A percentile compares a stretch with the other conserved stretches of the same genome.
Conservation (phyloP, 768 basidiomycete species). For the Melanogaster broomeanus region DNA sequence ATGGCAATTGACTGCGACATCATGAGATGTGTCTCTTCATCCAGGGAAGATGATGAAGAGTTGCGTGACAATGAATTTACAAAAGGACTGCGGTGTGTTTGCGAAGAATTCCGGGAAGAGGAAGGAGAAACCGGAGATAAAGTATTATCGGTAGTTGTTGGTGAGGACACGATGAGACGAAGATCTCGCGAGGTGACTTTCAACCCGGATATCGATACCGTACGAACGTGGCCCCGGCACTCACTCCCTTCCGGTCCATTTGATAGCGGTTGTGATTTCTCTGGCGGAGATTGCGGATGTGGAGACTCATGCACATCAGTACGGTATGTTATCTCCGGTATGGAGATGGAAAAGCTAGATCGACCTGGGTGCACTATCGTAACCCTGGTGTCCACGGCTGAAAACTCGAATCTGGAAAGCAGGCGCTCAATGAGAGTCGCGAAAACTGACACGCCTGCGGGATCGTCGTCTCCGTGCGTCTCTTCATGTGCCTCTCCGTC, state of each 20-base stretch:
- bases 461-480: conserved; percentile 50
- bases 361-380: conserved; percentile 67
- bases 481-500: conserved; percentile 37
- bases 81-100: conserved; percentile 1
- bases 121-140: conserved; percentile 28
- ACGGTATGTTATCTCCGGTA: conserved; percentile 60
- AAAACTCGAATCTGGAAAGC: conserved; percentile 77
- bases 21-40: conserved; percentile 61
- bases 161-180: conserved; percentile 17
- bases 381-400: conserved; percentile 65
- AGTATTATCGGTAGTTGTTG: conserved; percentile 22
- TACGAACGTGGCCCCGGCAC: conserved; percentile 38
- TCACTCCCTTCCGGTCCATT: conserved; percentile 11
- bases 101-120: conserved; percentile 14
- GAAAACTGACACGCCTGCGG: conserved; percentile 78
- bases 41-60: conserved; percentile 61
- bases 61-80: conserved; percentile 37
- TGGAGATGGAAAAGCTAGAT: conserved; percentile 58
- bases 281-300: conserved; percentile 14
- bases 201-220: conserved; percentile 58
- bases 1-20: conserved; percentile 78
- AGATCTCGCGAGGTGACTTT: conserved; percentile 53
- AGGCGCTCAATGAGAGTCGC: conserved; percentile 78
- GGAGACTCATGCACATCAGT: conserved; percentile 36
- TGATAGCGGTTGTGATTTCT: conserved; percentile 18